phyloP scores from a whole-genome alignment of 2,329 filamentous ascomycete genomes.

The Monilinia laxa region DNA sequence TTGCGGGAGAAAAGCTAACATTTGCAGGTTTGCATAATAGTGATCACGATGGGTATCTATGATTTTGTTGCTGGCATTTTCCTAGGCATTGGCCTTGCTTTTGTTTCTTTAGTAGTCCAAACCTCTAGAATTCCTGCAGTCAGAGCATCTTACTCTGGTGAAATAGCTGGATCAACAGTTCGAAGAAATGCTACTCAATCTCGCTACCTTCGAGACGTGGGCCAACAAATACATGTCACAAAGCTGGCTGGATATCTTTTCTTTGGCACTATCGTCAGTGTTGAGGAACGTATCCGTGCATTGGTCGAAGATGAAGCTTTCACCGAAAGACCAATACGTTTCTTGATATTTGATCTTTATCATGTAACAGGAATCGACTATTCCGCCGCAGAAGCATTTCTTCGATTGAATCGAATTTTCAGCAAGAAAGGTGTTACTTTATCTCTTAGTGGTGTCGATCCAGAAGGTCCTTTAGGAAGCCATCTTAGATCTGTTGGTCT shows the following conservation, averaged over 20 bases:
- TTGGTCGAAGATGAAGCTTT: conserved; percentile 84
- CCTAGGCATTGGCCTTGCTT: conserved; percentile 86
- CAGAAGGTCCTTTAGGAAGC: conserved; percentile 71
- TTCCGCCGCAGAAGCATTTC: conserved; percentile 93
- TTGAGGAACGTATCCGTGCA: conserved; percentile 82
- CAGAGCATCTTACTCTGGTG: conserved; percentile 83
- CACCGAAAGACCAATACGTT: conserved; percentile 75
- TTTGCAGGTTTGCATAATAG: conserved; percentile 72
- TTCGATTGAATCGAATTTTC: conserved; percentile 83
- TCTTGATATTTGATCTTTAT: conserved; percentile 82
- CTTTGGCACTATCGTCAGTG: conserved; percentile 94
- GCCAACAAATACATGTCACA: conserved; percentile 83
- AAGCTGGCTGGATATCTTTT: conserved; percentile 96
- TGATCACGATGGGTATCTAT: conserved; percentile 92
- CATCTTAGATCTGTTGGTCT: conserved; percentile 83
- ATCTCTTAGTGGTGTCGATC: conserved; percentile 77
- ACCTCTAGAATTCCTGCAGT: conserved; percentile 88
- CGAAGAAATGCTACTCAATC: conserved; percentile 86
- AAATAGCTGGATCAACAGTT: conserved; percentile 88
- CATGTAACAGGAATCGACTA: conserved; percentile 94
- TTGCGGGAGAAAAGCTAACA: conserved; percentile 32
- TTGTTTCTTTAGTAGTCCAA: conserved; percentile 86
- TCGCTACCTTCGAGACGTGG: conserved; percentile 80
- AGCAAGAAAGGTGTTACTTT: conserved; percentile 75
- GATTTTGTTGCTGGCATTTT: conserved; percentile 96